Conservation (phyloP, 176 grass and related monocot genomes). For the Triticum turgidum region DNA sequence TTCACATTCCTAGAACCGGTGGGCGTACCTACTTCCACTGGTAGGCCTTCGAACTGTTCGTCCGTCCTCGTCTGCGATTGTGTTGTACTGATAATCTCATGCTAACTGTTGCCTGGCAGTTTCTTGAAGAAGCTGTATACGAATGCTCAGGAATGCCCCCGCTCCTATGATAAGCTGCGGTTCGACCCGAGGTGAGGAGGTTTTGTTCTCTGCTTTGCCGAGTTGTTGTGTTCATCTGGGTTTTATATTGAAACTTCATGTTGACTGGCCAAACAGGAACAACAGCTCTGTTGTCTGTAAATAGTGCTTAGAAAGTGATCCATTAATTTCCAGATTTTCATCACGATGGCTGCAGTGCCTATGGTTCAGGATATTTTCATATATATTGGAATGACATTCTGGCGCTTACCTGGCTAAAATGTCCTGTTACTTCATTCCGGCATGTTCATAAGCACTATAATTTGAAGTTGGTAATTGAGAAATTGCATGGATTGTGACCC, state of each 20-base stretch:
- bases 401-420: not conserved
- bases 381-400: not conserved
- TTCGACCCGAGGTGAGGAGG: constrained; percentile 75
- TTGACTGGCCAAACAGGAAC: not conserved
- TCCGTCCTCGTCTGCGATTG: not conserved
- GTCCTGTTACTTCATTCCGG: not conserved
- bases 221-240: not conserved
- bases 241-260: not conserved
- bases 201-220: not conserved
- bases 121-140: constrained; percentile 91
- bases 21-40: constrained; percentile 93
- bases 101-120: constrained; percentile 27
- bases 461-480: not conserved
- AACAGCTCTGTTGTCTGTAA: not conserved
- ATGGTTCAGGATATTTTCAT: not conserved
- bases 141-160: constrained; percentile 65
- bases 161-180: constrained; percentile 85
- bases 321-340: not conserved
- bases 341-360: not conserved
- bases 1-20: constrained; percentile 91
- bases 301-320: not conserved
- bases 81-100: not conserved
- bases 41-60: constrained; percentile 15
- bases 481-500: not conserved
- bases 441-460: not conserved